Evolutionary conservation across 1,284 basidiomycete species (phyloP).

Genomic region (Naganishia albida): DNA sequence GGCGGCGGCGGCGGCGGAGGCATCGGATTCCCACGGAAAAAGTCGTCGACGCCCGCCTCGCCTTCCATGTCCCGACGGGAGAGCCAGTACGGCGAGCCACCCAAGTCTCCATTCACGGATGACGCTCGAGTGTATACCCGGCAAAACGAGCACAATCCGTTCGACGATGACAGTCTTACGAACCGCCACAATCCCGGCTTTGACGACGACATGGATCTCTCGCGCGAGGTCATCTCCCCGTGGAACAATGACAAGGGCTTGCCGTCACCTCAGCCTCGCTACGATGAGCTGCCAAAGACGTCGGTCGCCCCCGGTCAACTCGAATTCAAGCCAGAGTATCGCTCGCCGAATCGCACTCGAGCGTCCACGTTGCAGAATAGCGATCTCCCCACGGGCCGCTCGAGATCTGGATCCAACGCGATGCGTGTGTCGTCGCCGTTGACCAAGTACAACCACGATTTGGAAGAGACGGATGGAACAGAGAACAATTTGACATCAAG

Average conservation of each 20-base stretch:
- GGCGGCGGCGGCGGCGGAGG: slow-evolving; percentile 1
- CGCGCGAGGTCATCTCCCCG: slow-evolving; percentile 33
- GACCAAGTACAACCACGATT: slow-evolving; percentile 34
- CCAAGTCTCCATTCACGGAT: slow-evolving; percentile 20
- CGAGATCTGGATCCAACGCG: slow-evolving; percentile 13
- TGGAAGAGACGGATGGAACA: slow-evolving; percentile 44
- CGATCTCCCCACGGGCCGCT: slow-evolving; percentile 16
- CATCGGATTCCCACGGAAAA: slow-evolving; percentile 27
- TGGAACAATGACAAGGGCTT: slow-evolving; percentile 36
- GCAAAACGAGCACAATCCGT: slow-evolving; percentile 28
- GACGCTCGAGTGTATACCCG: slow-evolving; percentile 19
- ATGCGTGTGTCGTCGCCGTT: slow-evolving; percentile 8
- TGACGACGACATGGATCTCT: slow-evolving; percentile 33
- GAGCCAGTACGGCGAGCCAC: slow-evolving; percentile 4
- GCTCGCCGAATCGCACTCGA: slow-evolving; percentile 23
- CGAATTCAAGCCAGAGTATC: slow-evolving; percentile 17
- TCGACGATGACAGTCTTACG: slow-evolving; percentile 22
- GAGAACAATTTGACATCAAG: slow-evolving; percentile 42
- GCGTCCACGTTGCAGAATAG: slow-evolving; percentile 15
- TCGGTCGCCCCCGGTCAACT: neutral
- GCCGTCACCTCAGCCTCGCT: slow-evolving; percentile 34
- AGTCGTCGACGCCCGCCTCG: slow-evolving; percentile 12
- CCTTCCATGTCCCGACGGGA: slow-evolving; percentile 10
- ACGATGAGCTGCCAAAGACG: slow-evolving; percentile 23
- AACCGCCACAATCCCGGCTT: slow-evolving; percentile 6